phyloP scores from a whole-genome alignment of 768 basidiomycete genomes.

The Suillus subaureus region DNA sequence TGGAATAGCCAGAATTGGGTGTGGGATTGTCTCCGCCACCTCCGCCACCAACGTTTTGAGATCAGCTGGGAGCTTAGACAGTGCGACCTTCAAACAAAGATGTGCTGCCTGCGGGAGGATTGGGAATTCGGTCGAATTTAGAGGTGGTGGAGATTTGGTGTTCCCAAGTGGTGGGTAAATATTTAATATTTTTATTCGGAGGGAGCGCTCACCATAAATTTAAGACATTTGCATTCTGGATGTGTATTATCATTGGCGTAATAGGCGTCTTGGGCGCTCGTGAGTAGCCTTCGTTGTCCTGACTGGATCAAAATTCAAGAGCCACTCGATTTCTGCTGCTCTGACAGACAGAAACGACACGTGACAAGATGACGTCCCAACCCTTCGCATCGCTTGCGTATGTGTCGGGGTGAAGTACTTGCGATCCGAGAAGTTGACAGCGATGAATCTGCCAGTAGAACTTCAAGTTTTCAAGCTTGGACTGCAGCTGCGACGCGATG shows the following conservation, averaged over 20 bases:
- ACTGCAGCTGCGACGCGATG: not conserved
- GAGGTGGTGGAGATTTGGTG: not conserved
- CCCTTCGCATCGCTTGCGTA: not conserved
- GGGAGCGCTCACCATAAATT: not conserved
- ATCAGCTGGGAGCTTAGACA: slow-evolving; percentile 19
- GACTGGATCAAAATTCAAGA: not conserved
- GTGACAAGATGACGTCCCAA: not conserved
- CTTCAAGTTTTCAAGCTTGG: not conserved
- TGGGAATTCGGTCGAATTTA: slow-evolving; percentile 3
- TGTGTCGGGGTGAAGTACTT: not conserved
- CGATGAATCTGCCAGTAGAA: not conserved
- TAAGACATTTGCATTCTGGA: not conserved
- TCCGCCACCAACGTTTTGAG: slow-evolving; percentile 12
- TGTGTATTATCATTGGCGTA: not conserved
- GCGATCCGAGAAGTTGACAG: not conserved
- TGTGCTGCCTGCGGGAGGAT: slow-evolving; percentile 28
- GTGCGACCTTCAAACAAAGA: slow-evolving; percentile 24
- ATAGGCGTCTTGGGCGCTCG: too few relatives aligned
- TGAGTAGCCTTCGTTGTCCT: not conserved
- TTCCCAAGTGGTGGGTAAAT: not conserved
- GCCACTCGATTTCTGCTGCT: not conserved
- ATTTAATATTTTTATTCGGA: too few relatives aligned
- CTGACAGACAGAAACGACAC: not conserved
- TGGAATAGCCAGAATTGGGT: slow-evolving; percentile 23
- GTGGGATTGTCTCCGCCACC: slow-evolving; percentile 21